phyloP scores from a whole-genome alignment of 257 asterid species.

The Solanum arcanum region DNA sequence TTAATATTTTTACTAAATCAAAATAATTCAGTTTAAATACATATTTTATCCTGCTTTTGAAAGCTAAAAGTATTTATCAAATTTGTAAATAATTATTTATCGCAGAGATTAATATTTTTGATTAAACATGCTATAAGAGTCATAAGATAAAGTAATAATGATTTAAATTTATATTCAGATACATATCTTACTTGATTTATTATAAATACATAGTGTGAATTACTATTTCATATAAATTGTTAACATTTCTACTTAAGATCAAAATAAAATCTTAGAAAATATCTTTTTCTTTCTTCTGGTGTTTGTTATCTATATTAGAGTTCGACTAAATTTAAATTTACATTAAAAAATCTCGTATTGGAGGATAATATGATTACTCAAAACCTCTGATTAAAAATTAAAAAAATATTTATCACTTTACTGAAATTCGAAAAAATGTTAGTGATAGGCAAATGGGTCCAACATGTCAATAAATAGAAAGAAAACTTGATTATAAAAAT shows the following conservation, averaged over 20 bases:
- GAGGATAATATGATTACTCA: accelerated
- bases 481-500: background rate
- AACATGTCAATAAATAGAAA: background rate
- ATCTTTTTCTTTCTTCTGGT: too few relatives aligned
- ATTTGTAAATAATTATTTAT: background rate
- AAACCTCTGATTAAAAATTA: background rate
- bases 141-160: background rate
- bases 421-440: background rate
- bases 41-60: background rate
- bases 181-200: background rate
- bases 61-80: background rate
- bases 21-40: background rate
- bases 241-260: background rate
- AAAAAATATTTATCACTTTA: background rate
- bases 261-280: background rate
- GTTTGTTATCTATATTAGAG: too few relatives aligned
- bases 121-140: background rate
- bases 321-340: background rate
- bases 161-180: background rate
- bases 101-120: background rate
- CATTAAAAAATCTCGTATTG: too few relatives aligned
- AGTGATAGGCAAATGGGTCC: background rate
- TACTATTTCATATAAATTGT: background rate
- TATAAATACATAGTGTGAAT: background rate
- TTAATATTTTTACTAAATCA: background rate